Evolutionary conservation across 768 basidiomycete genomes (phyloP).

Genomic region (Leccinum imitatum): DNA sequence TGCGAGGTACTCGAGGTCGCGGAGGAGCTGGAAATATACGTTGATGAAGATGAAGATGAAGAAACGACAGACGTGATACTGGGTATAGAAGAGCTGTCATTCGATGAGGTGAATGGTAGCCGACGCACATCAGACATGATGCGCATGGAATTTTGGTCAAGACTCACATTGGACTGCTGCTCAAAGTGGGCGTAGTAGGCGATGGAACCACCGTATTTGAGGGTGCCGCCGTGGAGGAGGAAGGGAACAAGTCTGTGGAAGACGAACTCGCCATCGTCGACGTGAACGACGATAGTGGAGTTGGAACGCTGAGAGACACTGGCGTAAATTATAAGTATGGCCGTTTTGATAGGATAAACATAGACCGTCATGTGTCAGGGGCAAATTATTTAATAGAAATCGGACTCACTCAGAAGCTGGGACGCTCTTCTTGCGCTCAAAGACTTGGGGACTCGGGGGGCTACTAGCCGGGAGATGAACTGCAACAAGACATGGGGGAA

Average conservation of each 20-base stretch:
- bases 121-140: not conserved
- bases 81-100: not conserved
- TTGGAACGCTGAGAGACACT: not conserved
- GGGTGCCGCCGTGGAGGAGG: not conserved
- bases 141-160: not conserved
- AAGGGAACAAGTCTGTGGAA: not conserved
- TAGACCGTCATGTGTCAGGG: not conserved
- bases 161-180: conserved; percentile 1
- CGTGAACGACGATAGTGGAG: not conserved
- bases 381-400: not conserved
- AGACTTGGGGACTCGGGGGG: not conserved
- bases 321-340: not conserved
- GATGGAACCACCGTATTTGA: not conserved
- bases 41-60: not conserved
- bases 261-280: not conserved
- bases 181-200: not conserved
- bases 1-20: not conserved
- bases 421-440: not conserved
- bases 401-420: not conserved
- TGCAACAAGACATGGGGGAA: not conserved
- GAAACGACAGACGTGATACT: not conserved
- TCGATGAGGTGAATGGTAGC: not conserved
- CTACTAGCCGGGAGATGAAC: not conserved
- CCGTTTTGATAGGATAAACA: not conserved
- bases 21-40: not conserved